Evolutionary conservation across 75 land plant genomes (phyloP).

Genomic region (Gnetum montanum): DNA sequence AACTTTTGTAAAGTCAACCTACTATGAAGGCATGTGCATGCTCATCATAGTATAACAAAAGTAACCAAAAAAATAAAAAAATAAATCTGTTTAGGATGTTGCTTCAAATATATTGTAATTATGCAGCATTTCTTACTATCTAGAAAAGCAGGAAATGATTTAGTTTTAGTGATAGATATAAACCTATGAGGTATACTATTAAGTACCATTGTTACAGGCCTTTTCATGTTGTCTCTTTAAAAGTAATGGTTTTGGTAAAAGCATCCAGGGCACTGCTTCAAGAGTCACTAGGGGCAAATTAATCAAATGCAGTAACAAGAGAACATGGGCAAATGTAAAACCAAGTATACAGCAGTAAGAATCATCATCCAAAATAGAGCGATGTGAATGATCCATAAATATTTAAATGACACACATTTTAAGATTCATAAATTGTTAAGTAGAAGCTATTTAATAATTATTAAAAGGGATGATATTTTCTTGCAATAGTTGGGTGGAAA

Average conservation of each 20-base stretch:
- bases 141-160: neutral
- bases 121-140: too few relatives aligned
- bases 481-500: too few relatives aligned
- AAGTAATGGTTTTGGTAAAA: constrained; percentile 89
- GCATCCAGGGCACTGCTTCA: constrained; percentile 97
- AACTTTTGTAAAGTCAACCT: too few relatives aligned
- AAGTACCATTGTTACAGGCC: constrained; percentile 7
- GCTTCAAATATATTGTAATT: neutral
- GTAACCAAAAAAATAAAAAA: neutral
- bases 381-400: too few relatives aligned
- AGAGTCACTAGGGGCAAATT: constrained; percentile 67
- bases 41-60: constrained; percentile 12
- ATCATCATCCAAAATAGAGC: too few relatives aligned
- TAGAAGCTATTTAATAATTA: too few relatives aligned
- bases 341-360: too few relatives aligned
- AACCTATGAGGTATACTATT: neutral
- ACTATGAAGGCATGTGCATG: too few relatives aligned
- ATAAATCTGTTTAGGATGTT: neutral
- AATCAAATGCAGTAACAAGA: constrained; percentile 33
- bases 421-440: too few relatives aligned
- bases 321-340: neutral
- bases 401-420: too few relatives aligned
- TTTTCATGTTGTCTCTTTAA: constrained; percentile 72
- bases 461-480: too few relatives aligned
- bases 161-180: neutral